Percentiles rank a stretch among this genome's conserved stretches.
Evolutionary conservation across 2,329 filamentous ascomycete genomes (phyloP).

Genomic region (Stagonosporopsis tanaceti): DNA sequence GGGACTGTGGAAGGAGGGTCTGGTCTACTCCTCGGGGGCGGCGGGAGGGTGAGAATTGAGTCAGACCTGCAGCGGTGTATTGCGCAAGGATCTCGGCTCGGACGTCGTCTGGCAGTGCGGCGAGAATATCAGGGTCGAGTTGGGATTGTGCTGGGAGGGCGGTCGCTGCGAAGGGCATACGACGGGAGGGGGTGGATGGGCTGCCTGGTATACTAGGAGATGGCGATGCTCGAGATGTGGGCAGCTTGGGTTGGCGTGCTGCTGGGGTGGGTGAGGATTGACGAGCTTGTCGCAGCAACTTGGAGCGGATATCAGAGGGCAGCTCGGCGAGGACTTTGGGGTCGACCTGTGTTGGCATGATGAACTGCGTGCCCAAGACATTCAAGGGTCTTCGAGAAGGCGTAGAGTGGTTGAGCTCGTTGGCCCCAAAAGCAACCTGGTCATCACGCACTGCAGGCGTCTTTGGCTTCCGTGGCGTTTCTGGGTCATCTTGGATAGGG

Average conservation of each 20-base stretch:
- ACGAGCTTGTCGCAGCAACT: constrained; percentile 62
- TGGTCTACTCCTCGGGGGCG: constrained; percentile 48
- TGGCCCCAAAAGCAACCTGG: constrained; percentile 49
- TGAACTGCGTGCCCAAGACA: constrained; percentile 86
- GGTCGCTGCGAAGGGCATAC: constrained; percentile 40
- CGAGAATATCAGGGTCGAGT: constrained; percentile 83
- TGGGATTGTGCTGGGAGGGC: constrained; percentile 72
- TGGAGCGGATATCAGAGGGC: constrained; percentile 81
- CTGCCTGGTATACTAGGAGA: neutral
- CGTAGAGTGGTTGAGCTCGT: constrained; percentile 53
- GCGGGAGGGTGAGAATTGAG: constrained; percentile 39
- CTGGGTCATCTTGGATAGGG: constrained; percentile 57
- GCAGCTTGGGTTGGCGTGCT: constrained; percentile 3
- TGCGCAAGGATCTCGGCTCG: constrained; percentile 81
- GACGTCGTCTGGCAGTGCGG: constrained; percentile 84
- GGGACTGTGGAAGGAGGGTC: constrained; percentile 49
- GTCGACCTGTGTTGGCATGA: constrained; percentile 85
- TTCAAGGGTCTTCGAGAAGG: constrained; percentile 75
- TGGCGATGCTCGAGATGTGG: constrained; percentile 2
- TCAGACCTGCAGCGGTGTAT: constrained; percentile 59
- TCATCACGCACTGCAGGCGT: constrained; percentile 31
- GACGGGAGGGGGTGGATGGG: constrained; percentile 28
- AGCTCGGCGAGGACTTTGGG: constrained; percentile 82
- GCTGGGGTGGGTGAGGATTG: constrained; percentile 39
- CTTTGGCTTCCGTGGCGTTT: constrained; percentile 49